These are phyloP conservation scores for Rhizoclosmatium globosum DNA, from an alignment of 192 early-diverging fungal species.

Conservation along the genomic window DNA sequence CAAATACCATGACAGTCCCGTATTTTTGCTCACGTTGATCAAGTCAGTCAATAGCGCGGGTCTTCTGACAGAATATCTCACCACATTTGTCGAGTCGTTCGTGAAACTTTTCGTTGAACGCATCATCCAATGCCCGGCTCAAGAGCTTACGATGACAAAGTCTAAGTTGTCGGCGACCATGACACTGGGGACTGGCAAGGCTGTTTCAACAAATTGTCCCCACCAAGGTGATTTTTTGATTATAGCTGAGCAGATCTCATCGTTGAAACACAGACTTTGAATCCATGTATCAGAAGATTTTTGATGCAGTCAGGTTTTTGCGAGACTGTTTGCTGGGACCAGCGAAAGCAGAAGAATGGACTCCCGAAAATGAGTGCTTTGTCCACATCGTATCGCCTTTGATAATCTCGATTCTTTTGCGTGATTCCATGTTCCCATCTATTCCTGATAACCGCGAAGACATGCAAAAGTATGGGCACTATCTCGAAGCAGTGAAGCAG, in stretches of 20 bases:
- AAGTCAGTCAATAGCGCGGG: constrained; percentile 31
- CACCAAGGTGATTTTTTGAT: no score
- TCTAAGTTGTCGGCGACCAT: constrained; percentile 17
- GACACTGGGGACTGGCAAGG: constrained; percentile 6
- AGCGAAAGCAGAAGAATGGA: constrained; percentile 14
- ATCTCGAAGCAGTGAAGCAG: neutral
- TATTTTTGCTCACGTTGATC: constrained; percentile 17
- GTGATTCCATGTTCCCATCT: neutral
- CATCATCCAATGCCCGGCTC: constrained; percentile 10
- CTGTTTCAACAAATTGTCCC: neutral
- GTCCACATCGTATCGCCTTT: constrained; percentile 6
- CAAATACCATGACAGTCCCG: constrained; percentile 27
- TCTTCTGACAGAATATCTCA: constrained; percentile 23
- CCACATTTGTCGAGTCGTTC: constrained; percentile 15
- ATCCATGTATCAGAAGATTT: constrained; percentile 13
- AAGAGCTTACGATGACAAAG: constrained; percentile 8
- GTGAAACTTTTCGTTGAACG: neutral
- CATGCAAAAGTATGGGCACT: constrained; percentile 13
- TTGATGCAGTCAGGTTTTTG: constrained; percentile 7
- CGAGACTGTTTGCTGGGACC: constrained; percentile 25
- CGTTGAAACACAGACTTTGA: neutral
- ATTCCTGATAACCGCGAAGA: constrained; percentile 28
- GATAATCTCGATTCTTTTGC: neutral
- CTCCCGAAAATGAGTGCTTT: constrained; percentile 32
- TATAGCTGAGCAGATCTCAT: neutral